These are phyloP conservation scores for Torrubiellomyces zombiae DNA, from an alignment of 2,329 filamentous ascomycete genomes.

Conservation along the genomic window DNA sequence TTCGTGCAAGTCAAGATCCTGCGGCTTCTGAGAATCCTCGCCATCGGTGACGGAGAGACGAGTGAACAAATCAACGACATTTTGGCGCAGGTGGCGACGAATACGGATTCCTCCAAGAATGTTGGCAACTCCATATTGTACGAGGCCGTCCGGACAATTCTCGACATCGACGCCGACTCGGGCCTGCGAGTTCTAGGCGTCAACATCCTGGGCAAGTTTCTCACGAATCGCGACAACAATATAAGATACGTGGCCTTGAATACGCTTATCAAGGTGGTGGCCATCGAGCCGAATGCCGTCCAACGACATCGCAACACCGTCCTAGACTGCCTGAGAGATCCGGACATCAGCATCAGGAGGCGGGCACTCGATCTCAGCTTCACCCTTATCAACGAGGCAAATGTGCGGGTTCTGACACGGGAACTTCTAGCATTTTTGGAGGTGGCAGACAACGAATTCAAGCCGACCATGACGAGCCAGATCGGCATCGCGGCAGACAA, in stretches of 20 bases:
- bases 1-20: slow-evolving; percentile 97
- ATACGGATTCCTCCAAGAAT: slow-evolving; percentile 96
- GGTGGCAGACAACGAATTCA: slow-evolving; percentile 96
- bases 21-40: slow-evolving; percentile 68
- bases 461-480: slow-evolving; percentile 94
- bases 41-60: slow-evolving; percentile 67
- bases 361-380: slow-evolving; percentile 96
- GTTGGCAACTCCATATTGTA: slow-evolving; percentile 97
- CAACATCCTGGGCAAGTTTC: slow-evolving; percentile 95
- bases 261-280: slow-evolving; percentile 93
- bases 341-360: slow-evolving; percentile 92
- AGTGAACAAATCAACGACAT: slow-evolving; percentile 99
- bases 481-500: slow-evolving; percentile 95
- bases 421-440: slow-evolving; percentile 91
- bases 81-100: slow-evolving; percentile 89
- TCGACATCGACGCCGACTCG: slow-evolving; percentile 96
- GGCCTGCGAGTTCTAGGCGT: slow-evolving; percentile 87
- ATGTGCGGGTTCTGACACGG: slow-evolving; percentile 82
- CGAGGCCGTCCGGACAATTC: slow-evolving; percentile 88
- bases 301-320: slow-evolving; percentile 96
- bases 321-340: slow-evolving; percentile 84
- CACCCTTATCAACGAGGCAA: slow-evolving; percentile 92
- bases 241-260: slow-evolving; percentile 97
- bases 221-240: slow-evolving; percentile 98
- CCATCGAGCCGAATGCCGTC: slow-evolving; percentile 93